Percentiles rank a stretch among this genome's conserved stretches.
Conservation (phyloP, 805 yeast genomes). For the Cyberlindnera subsufficiens region DNA sequence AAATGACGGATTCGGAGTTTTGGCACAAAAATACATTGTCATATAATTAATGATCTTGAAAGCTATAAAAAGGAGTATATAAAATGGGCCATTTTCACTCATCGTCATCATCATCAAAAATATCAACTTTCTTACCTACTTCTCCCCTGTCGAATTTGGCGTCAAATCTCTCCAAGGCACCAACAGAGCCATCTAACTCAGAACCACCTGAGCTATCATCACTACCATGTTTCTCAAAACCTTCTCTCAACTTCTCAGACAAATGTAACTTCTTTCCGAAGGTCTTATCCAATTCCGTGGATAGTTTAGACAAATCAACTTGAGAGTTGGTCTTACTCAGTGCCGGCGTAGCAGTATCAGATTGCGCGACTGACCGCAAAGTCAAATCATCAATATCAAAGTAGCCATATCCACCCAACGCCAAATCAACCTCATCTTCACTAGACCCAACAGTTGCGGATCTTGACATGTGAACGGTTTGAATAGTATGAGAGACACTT, state of each 20-base stretch:
- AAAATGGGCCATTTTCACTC: not conserved
- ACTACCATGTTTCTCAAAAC: slow-evolving; percentile 15
- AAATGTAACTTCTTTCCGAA: slow-evolving; percentile 16
- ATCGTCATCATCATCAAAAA: slow-evolving; percentile 11
- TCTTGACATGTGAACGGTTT: slow-evolving; percentile 16
- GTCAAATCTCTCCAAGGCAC: slow-evolving; percentile 26
- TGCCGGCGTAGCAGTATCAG: slow-evolving; percentile 16
- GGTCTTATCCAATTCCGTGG: slow-evolving; percentile 13
- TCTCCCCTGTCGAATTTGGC: slow-evolving; percentile 34
- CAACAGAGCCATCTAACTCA: not conserved
- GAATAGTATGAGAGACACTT: slow-evolving; percentile 9
- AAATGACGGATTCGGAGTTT: no score
- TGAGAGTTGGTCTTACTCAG: slow-evolving; percentile 11
- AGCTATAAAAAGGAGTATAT: not conserved
- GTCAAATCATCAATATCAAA: slow-evolving; percentile 68
- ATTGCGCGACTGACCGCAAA: slow-evolving; percentile 47
- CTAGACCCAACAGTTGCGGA: slow-evolving; percentile 17
- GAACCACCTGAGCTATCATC: not conserved
- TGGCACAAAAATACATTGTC: no score
- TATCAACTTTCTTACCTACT: slow-evolving; percentile 32
- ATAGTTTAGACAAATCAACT: not conserved
- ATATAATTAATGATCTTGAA: no score
- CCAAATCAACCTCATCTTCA: slow-evolving; percentile 24
- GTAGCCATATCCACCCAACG: slow-evolving; percentile 74
- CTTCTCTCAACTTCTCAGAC: slow-evolving; percentile 17